Percentiles rank a stretch among this genome's conserved stretches.
Evolutionary conservation across 306 rosid species (phyloP).

Genomic region (Lathyrus sativus): DNA sequence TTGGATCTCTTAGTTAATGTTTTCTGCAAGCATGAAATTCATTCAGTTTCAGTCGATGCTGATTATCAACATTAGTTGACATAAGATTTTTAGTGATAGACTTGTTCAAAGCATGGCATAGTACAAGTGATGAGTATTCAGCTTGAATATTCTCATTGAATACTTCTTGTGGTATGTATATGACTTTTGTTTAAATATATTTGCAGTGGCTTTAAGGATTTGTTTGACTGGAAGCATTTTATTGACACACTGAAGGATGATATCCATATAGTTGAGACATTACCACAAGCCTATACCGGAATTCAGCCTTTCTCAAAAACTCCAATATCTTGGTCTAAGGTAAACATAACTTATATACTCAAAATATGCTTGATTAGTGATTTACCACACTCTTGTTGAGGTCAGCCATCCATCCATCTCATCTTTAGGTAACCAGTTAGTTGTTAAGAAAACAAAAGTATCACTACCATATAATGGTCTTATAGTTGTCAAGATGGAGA

Average conservation of each 20-base stretch:
- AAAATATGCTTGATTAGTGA: slow-evolving; percentile 4
- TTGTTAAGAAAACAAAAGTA: slow-evolving; percentile 22
- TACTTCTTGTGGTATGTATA: background rate
- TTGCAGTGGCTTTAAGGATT: slow-evolving; percentile 91
- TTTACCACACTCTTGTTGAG: slow-evolving; percentile 28
- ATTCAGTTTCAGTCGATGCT: slow-evolving; percentile 19
- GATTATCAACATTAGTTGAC: slow-evolving; percentile 22
- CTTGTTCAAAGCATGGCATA: slow-evolving; percentile 34
- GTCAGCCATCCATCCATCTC: slow-evolving; percentile 25
- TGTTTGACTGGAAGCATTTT: slow-evolving; percentile 92
- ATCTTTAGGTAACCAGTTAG: slow-evolving; percentile 18
- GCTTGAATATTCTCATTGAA: too few relatives aligned
- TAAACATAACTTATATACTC: slow-evolving; percentile 36
- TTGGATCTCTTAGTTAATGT: slow-evolving; percentile 18
- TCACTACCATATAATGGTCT: slow-evolving; percentile 6
- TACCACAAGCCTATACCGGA: slow-evolving; percentile 72
- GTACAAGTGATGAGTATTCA: too few relatives aligned
- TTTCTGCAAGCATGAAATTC: slow-evolving; percentile 25
- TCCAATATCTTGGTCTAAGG: slow-evolving; percentile 98
- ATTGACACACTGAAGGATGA: slow-evolving; percentile 78
- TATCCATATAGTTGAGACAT: slow-evolving; percentile 76
- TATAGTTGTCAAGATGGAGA: slow-evolving; percentile 1
- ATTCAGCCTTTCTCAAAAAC: slow-evolving; percentile 76
- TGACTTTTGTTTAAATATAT: slow-evolving; percentile 35
- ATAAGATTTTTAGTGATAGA: slow-evolving; percentile 5